Evolutionary conservation across 176 grass and related monocot species (phyloP).

Genomic region (Carex scoparia): DNA sequence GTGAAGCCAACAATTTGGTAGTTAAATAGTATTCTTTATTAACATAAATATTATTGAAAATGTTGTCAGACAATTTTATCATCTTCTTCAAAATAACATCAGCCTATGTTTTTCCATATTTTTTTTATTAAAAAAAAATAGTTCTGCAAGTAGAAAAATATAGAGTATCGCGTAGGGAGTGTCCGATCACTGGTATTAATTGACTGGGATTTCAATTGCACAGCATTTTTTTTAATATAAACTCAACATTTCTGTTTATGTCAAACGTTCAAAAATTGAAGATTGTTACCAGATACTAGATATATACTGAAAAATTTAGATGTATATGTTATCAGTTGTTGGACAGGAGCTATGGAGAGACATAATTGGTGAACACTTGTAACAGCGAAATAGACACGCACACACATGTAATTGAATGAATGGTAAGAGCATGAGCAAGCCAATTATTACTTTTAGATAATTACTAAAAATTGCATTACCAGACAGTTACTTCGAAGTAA

Average conservation of each 20-base stretch:
- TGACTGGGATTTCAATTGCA: background rate
- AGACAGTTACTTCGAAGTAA: slow-evolving; percentile 33
- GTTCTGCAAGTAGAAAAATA: background rate
- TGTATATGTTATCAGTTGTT: background rate
- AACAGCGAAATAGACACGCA: background rate
- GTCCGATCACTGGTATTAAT: background rate
- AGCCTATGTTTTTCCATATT: background rate
- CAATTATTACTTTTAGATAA: background rate
- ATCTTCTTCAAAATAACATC: background rate
- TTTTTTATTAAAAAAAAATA: background rate
- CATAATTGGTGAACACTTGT: background rate
- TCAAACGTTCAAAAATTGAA: background rate
- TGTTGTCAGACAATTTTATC: background rate
- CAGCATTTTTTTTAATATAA: background rate
- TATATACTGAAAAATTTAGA: background rate
- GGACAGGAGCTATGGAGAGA: background rate
- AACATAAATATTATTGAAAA: background rate
- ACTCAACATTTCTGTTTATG: background rate
- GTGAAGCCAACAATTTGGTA: background rate
- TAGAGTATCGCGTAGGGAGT: background rate
- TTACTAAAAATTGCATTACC: slow-evolving; percentile 26
- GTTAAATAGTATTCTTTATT: background rate
- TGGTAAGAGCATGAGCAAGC: background rate
- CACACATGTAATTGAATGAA: background rate
- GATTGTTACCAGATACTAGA: background rate